phyloP scores from a whole-genome alignment of 371 early-diverging fungal species.

The Enterocytospora artemiae region DNA sequence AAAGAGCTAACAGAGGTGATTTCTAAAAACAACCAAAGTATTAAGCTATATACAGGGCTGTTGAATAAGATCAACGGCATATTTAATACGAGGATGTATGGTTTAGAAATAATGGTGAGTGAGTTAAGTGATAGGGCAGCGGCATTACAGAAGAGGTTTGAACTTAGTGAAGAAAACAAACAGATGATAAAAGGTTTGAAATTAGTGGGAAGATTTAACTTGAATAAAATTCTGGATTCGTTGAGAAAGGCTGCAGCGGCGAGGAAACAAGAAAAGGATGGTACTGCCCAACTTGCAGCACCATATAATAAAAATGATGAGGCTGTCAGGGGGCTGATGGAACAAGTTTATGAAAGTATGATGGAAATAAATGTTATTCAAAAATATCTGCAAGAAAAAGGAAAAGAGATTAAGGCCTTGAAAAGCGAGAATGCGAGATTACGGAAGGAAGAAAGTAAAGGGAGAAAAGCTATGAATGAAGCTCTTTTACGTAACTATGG shows the following conservation, averaged over 20 bases:
- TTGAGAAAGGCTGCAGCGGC: not conserved
- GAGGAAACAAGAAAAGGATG: not conserved
- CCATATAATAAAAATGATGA: too few species aligned
- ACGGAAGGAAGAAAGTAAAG: not conserved
- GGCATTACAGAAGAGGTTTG: not conserved
- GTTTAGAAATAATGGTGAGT: not conserved
- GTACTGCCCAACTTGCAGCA: not conserved
- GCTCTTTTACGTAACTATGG: too few species aligned
- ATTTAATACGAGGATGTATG: too few species aligned
- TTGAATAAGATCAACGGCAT: too few species aligned
- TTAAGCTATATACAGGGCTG: too few species aligned
- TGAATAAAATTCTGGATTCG: not conserved
- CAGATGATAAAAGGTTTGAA: not conserved
- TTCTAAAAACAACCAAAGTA: too few species aligned
- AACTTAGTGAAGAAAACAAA: not conserved
- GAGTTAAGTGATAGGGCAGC: not conserved
- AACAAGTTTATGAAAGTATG: slow-evolving; percentile 49
- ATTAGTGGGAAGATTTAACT: not conserved
- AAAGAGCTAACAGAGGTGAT: too few species aligned
- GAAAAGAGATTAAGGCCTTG: slow-evolving; percentile 43
- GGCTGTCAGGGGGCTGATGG: not conserved
- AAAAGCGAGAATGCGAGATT: slow-evolving; percentile 40
- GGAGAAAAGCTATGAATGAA: too few species aligned
- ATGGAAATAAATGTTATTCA: slow-evolving; percentile 36
- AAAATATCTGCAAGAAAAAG: slow-evolving; percentile 50